phyloP scores from a whole-genome alignment of 2,329 filamentous ascomycete species.

The Pseudogymnoascus destructans region DNA sequence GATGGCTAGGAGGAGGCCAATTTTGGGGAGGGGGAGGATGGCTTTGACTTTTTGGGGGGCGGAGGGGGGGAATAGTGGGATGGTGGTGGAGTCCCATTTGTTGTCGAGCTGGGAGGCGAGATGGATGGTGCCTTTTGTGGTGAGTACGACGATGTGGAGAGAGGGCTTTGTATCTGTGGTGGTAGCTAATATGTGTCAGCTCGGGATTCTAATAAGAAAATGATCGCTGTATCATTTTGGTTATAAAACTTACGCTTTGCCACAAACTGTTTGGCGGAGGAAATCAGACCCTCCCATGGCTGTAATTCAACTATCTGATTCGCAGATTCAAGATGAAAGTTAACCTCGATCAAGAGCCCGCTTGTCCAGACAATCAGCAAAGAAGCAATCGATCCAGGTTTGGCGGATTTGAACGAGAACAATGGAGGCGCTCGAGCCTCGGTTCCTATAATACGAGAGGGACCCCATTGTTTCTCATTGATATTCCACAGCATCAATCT shows the following conservation, averaged over 20 bases:
- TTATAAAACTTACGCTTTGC: conserved; percentile 31
- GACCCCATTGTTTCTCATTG: conserved; percentile 40
- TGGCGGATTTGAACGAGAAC: conserved; percentile 46
- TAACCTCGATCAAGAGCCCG: conserved; percentile 47
- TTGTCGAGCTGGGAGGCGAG: conserved; percentile 31
- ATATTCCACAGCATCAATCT: conserved; percentile 53
- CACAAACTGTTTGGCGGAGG: conserved; percentile 26
- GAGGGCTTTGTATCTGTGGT: conserved; percentile 16
- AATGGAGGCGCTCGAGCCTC: conserved; percentile 45
- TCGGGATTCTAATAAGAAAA: conserved; percentile 24
- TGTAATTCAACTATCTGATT: conserved; percentile 31
- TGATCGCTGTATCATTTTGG: conserved; percentile 20
- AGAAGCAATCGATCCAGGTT: conserved; percentile 29
- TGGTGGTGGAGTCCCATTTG: conserved; percentile 38
- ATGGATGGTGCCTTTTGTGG: conserved; percentile 38
- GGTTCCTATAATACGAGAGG: conserved; percentile 40
- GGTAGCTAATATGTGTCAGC: conserved; percentile 21
- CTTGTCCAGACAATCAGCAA: conserved; percentile 51
- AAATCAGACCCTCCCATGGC: conserved; percentile 40
- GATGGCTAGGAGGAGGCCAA: conserved; percentile 49
- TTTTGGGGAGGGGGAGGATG: conserved; percentile 43
- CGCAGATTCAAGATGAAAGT: conserved; percentile 11
- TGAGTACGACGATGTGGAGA: conserved; percentile 35
- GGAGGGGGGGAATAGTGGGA: conserved; percentile 22
- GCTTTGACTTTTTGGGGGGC: conserved; percentile 37